Evolutionary conservation across 805 yeast genomes (phyloP), one percentile per base, ranked within the genome.

Genomic region (Sungouiozyma intestinalis): DNA sequence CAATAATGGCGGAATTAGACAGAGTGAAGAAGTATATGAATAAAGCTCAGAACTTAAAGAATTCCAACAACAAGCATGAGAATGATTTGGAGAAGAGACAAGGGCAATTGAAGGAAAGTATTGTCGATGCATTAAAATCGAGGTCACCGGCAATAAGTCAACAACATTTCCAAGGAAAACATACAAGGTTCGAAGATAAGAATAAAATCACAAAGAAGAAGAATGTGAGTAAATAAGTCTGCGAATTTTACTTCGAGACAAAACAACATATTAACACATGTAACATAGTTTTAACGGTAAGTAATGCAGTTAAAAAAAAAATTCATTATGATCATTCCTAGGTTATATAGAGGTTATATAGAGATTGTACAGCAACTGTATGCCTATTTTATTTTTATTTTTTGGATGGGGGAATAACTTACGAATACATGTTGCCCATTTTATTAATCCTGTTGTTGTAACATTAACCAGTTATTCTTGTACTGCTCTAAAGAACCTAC

Each of bases 1-100:
- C 81, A 2, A 73, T 86, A 16, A 76, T 79, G 78, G 64, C 64
- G 24, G 94, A 83, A 53, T 64, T 85, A 40, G 68, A 66, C 6
- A 67, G 87, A 46, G 79, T 84, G 34, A 82, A 81, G 56, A 54
- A 68, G n/a, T 81, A 80, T 49, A 80, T 82, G 77, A 70, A 70
- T 33, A 69, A 77, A 52, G 69, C 74, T 32, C 75, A 49, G 36
- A 46, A 45, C 29, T 38, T 42, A 38, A 61, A 44, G 16, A 14
- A 13, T 16, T 38, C 38, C 29, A 33, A 35, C 16, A 11, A 14
- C 4, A 36, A 38, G 21, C 11, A 16, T 40, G 51, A 43, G 42
- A 59, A 35, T 45, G 58, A 44, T 9, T 45, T 40, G 21, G 38
- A 43, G n/a, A 52, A 62, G 16, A 65, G 47, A 38, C 50, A 55